phyloP scores from a whole-genome alignment of 1,139 yeast genomes.

The Meyerozyma smithsonii region DNA sequence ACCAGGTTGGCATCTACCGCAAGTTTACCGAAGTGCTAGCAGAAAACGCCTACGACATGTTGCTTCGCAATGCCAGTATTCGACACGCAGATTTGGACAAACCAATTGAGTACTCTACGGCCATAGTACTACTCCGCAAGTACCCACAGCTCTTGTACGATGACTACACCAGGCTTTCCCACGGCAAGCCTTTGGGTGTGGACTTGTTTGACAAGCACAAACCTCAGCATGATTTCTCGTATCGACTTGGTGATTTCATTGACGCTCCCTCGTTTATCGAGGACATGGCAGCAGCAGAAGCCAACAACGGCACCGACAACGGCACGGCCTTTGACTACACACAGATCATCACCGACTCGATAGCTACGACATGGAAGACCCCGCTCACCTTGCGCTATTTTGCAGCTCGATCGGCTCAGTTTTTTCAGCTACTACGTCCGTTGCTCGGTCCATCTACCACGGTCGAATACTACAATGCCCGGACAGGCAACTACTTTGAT shows the following conservation, averaged over 20 bases:
- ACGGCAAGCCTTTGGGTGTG: slow-evolving; percentile 44
- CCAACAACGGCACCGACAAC: slow-evolving; percentile 2
- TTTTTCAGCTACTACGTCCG: slow-evolving; percentile 32
- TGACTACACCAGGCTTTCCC: slow-evolving; percentile 44
- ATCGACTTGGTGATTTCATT: slow-evolving; percentile 7
- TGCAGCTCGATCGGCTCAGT: slow-evolving; percentile 50
- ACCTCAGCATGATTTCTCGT: slow-evolving; percentile 4
- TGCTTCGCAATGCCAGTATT: slow-evolving; percentile 40
- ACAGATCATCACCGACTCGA: slow-evolving; percentile 9
- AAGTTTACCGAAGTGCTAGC: slow-evolving; percentile 15
- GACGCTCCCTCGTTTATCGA: not conserved
- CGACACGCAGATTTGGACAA: slow-evolving; percentile 45
- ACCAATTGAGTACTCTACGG: slow-evolving; percentile 39
- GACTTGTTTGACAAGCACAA: slow-evolving; percentile 28
- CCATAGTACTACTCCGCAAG: slow-evolving; percentile 31
- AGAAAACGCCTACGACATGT: slow-evolving; percentile 23
- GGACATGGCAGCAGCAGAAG: not conserved
- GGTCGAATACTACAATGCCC: slow-evolving; percentile 50
- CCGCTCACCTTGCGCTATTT: slow-evolving; percentile 56
- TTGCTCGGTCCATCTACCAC: slow-evolving; percentile 32
- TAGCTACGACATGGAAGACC: slow-evolving; percentile 39
- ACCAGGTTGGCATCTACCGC: slow-evolving; percentile 55
- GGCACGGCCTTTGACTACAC: slow-evolving; percentile 7
- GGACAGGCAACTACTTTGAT: slow-evolving; percentile 31
- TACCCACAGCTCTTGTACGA: slow-evolving; percentile 27